phyloP scores from a whole-genome alignment of 768 basidiomycete genomes.

The Amanita thiersii region DNA sequence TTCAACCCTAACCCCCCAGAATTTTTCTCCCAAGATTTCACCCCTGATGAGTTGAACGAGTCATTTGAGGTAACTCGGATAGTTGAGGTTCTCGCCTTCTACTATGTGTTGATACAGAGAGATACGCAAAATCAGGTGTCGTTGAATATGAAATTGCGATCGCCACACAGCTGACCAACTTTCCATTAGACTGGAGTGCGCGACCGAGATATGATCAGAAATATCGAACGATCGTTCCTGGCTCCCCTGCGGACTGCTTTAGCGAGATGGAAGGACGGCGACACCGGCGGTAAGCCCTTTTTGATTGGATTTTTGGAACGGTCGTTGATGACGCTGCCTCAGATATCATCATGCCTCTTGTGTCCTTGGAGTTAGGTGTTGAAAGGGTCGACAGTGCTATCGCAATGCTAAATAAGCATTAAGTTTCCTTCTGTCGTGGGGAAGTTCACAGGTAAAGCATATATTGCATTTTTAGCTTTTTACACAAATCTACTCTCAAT shows the following conservation, averaged over 20 bases:
- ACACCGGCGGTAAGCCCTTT: constrained; percentile 18
- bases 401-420: constrained; percentile 10
- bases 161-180: neutral
- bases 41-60: constrained; percentile 39
- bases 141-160: neutral
- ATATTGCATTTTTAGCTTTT: too few relatives aligned
- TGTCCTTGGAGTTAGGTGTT: constrained; percentile 40
- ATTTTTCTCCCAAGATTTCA: constrained; percentile 28
- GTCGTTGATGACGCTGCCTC: neutral
- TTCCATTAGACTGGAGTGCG: constrained; percentile 42
- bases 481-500: too few relatives aligned
- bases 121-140: constrained; percentile 51
- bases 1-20: constrained; percentile 51
- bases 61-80: constrained; percentile 55
- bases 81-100: constrained; percentile 58
- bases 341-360: constrained; percentile 26
- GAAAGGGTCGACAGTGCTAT: constrained; percentile 39
- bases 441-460: too few relatives aligned
- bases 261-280: constrained; percentile 20
- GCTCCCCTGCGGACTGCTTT: constrained; percentile 33
- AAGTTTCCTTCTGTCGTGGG: too few relatives aligned
- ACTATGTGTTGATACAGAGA: constrained; percentile 54
- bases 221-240: constrained; percentile 37
- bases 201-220: constrained; percentile 31
- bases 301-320: constrained; percentile 9